Base-by-base conservation (phyloP, 345 rosid genomes). In the Eutrema heterophyllum region DNA sequence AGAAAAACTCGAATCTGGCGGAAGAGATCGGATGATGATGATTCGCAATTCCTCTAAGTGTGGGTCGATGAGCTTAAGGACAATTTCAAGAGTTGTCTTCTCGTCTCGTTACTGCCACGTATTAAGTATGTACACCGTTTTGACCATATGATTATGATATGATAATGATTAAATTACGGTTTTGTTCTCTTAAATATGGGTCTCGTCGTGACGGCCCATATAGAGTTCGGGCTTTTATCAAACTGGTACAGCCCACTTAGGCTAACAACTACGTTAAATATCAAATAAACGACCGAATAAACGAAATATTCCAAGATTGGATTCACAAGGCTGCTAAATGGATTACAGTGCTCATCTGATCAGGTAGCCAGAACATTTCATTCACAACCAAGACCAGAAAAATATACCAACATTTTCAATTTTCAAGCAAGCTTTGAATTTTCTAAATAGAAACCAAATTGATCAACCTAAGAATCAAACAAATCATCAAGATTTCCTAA, bases 31-130 rank as follows among this genome's bases (percentile, higher is more conserved):
- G 50, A 36, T 67, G 44, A 53, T 32, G 15, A 46, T n/a, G n/a
- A n/a, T 48, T 70, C 64, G 70, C 33, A 24, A 63, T 11, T 58
- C 64, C 3, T 61, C 43, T 57, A 30, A 64, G 64, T 53, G 64
- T 36, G 66, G 35, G 30, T 70, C 60, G 39, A 48, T 27, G 64
- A 70, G 51, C 63, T 58, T 5, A 36, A n/a, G 41, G 33, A 41
- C 12, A 9, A 41, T 29, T 21, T 29, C 16, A 7, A 36, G 60
- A 52, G 38, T 56, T 49, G 68, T 74, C 52, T 51, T 50, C 78
- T 67, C 52, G 73, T 27, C 46, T 45, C 4, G 67, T 67, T 59
- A 65, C 50, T 70, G 66, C 74, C 74, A 70, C 74, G 74, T 70
- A 21, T 21, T 1, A 21, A 2, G 1, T 21, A 2, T 21, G 24